These are phyloP conservation scores for Myochromella boudieri DNA, from an alignment of 768 basidiomycete species.

Conservation along the genomic window DNA sequence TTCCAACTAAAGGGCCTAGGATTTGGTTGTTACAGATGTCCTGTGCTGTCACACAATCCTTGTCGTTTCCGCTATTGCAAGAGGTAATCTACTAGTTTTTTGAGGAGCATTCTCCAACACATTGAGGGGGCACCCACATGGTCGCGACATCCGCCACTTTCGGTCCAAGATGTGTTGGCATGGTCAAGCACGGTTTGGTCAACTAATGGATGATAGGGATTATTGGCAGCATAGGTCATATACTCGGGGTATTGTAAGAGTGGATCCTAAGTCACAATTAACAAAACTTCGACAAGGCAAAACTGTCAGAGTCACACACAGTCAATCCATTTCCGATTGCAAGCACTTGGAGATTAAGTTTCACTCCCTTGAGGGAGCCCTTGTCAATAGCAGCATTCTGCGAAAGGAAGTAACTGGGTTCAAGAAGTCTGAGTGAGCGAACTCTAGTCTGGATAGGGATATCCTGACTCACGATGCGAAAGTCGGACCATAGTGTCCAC, in stretches of 20 bases:
- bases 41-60: slow-evolving; percentile 57
- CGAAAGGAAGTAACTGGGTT: slow-evolving; percentile 47
- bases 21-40: slow-evolving; percentile 58
- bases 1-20: slow-evolving; percentile 50
- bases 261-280: slow-evolving; percentile 41
- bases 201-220: slow-evolving; percentile 58
- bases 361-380: slow-evolving; percentile 42
- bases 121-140: slow-evolving; percentile 31
- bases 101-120: not conserved
- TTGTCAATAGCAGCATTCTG: slow-evolving; percentile 58
- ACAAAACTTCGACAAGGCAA: too few species aligned
- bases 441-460: not conserved
- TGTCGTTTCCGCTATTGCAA: slow-evolving; percentile 44
- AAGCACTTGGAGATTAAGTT: slow-evolving; percentile 58
- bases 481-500: slow-evolving; percentile 69
- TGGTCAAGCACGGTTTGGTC: slow-evolving; percentile 35
- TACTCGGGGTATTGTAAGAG: slow-evolving; percentile 60
- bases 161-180: slow-evolving; percentile 44
- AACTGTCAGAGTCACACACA: too few species aligned
- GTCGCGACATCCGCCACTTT: slow-evolving; percentile 46
- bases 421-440: not conserved
- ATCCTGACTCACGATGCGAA: slow-evolving; percentile 57
- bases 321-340: slow-evolving; percentile 65
- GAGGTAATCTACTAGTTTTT: slow-evolving; percentile 32
- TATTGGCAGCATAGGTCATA: slow-evolving; percentile 51